Evolutionary conservation across 371 early-diverging fungal species (phyloP).

Genomic region (Nematocida displodere): DNA sequence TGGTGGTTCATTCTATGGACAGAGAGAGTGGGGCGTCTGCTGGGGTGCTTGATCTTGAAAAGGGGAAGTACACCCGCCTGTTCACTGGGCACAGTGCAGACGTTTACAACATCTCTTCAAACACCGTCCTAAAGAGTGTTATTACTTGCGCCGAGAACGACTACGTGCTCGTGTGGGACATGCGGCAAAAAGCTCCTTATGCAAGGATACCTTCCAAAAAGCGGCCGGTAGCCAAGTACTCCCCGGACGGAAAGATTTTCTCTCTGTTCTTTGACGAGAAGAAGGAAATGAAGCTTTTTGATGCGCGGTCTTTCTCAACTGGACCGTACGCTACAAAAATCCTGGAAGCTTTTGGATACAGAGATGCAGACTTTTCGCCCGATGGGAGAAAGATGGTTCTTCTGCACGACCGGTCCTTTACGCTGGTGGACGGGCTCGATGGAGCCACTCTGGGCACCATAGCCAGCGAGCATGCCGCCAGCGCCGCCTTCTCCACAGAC

Average conservation of each 20-base stretch:
- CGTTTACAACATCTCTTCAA: slow-evolving; percentile 26
- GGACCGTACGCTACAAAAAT: slow-evolving; percentile 47
- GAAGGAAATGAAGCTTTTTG: slow-evolving; percentile 40
- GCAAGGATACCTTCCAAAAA: slow-evolving; percentile 19
- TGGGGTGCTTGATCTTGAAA: slow-evolving; percentile 13
- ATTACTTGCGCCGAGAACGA: neutral
- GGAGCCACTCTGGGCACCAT: slow-evolving; percentile 1
- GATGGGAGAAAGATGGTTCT: slow-evolving; percentile 11
- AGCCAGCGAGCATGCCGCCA: neutral
- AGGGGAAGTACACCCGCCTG: neutral
- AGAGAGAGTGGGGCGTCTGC: neutral
- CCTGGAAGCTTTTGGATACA: neutral
- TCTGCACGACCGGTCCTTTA: neutral
- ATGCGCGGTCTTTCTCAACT: slow-evolving; percentile 29
- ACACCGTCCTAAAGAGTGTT: neutral
- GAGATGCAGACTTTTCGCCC: slow-evolving; percentile 3
- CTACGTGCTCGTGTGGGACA: slow-evolving; percentile 12
- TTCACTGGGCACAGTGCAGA: neutral
- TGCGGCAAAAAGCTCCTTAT: slow-evolving; percentile 10
- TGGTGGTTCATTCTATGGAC: slow-evolving; percentile 1
- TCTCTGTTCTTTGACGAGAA: slow-evolving; percentile 23
- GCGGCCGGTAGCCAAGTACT: neutral
- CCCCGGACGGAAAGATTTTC: slow-evolving; percentile 26
- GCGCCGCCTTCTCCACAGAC: slow-evolving; percentile 19
- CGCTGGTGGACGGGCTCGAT: slow-evolving; percentile 3